Percentiles rank a stretch among this genome's conserved stretches.
Conservation (phyloP, 495 filamentous ascomycete genomes). For the Chaetomidium leptoderma region DNA sequence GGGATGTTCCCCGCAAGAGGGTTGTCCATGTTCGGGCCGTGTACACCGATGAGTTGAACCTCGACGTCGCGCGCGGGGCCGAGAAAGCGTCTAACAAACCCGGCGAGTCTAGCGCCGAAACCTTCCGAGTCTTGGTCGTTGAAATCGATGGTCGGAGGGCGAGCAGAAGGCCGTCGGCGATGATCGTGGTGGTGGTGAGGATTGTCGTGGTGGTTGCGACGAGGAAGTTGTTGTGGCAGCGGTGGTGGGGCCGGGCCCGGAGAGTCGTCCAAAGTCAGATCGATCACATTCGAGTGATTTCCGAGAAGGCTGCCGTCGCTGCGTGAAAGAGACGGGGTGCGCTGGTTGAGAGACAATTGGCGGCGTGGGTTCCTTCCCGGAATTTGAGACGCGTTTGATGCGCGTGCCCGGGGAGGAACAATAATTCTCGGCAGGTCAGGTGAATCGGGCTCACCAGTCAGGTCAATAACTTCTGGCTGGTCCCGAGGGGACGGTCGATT, state of each 20-base stretch:
- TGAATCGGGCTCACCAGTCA: slow-evolving; percentile 40
- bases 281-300: slow-evolving; percentile 32
- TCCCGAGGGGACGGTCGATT: not conserved
- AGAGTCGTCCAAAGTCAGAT: slow-evolving; percentile 35
- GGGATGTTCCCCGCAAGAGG: slow-evolving; percentile 29
- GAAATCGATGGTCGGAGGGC: not conserved
- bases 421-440: slow-evolving; percentile 3
- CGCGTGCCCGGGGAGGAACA: not conserved
- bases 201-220: not conserved
- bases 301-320: slow-evolving; percentile 41
- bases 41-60: slow-evolving; percentile 17
- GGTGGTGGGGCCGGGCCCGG: slow-evolving; percentile 2
- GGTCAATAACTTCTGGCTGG: slow-evolving; percentile 33
- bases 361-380: slow-evolving; percentile 29
- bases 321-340: slow-evolving; percentile 37
- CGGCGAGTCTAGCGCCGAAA: not conserved
- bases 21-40: slow-evolving; percentile 18
- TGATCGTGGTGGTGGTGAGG: not conserved
- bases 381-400: not conserved
- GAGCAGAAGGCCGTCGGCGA: not conserved
- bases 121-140: not conserved
- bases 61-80: slow-evolving; percentile 20
- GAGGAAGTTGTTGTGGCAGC: slow-evolving; percentile 8
- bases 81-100: not conserved
- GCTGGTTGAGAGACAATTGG: slow-evolving; percentile 29